Percentiles rank a stretch among this genome's conserved stretches.
Conservation (phyloP, 192 early-diverging fungal species). For the Glomus cerebriforme region DNA sequence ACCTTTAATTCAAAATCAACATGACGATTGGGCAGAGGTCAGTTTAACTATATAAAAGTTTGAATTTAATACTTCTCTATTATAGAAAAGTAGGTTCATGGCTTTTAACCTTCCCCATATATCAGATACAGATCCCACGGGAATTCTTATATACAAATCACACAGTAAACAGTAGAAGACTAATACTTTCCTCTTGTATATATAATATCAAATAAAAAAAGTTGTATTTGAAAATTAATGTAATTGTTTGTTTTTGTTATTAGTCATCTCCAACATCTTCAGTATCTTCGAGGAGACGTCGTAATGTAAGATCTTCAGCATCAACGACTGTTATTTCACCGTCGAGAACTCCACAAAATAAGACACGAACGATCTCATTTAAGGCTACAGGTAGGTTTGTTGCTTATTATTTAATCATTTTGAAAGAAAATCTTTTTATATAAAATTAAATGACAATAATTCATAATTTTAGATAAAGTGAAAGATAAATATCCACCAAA, state of each 20-base stretch:
- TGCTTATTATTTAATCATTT: not conserved
- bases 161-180: not conserved
- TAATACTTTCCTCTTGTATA: not conserved
- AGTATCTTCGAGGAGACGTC: conserved; percentile 1
- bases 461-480: conserved; percentile 41
- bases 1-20: conserved; percentile 22
- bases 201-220: not conserved
- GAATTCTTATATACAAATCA: not conserved
- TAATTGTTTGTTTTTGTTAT: not conserved
- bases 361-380: conserved; percentile 52
- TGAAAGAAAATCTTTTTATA: not conserved
- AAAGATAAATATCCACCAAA: conserved; percentile 73
- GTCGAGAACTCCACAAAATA: conserved; percentile 17
- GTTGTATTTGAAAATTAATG: not conserved
- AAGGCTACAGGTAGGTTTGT: conserved; percentile 43
- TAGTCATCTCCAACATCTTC: not conserved
- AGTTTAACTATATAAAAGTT: not conserved
- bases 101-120: not conserved
- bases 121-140: not conserved
- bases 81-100: not conserved
- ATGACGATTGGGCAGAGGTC: conserved; percentile 22
- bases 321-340: not conserved
- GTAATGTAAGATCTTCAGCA: not conserved
- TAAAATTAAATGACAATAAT: not conserved
- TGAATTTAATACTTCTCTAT: not conserved